Percentiles rank a stretch among this genome's conserved stretches.
These are phyloP conservation scores for Cupressus sempervirens DNA, from an alignment of 75 land plant genomes.

Conservation along the genomic window DNA sequence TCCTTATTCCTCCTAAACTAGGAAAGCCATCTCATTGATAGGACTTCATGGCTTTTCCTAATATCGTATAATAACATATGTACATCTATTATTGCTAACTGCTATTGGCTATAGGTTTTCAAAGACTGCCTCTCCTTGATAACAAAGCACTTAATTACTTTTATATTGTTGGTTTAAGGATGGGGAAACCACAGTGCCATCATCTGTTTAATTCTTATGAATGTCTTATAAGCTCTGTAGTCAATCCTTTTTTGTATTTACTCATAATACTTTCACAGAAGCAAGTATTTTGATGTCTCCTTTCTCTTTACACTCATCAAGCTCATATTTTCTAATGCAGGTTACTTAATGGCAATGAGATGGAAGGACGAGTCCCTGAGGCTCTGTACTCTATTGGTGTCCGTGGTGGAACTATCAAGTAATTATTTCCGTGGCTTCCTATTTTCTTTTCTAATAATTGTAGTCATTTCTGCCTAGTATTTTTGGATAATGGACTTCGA, in stretches of 20 bases:
- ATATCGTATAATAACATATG: no score
- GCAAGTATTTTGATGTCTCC: background rate
- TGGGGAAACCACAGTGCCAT: background rate
- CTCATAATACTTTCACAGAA: background rate
- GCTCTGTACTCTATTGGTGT: slow-evolving; percentile 82
- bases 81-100: no score
- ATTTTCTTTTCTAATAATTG: background rate
- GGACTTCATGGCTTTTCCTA: no score
- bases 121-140: no score
- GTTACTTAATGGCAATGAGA: slow-evolving; percentile 60
- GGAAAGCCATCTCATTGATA: no score
- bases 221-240: background rate
- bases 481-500: background rate
- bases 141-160: no score
- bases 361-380: slow-evolving; percentile 87
- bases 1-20: no score
- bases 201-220: background rate
- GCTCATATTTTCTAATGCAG: slow-evolving; percentile 30
- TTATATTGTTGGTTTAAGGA: no score
- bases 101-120: no score
- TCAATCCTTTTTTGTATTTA: no score
- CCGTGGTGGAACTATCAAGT: slow-evolving; percentile 92
- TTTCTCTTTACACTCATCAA: background rate
- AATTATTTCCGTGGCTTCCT: slow-evolving; percentile 15
- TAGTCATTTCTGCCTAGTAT: background rate